These are phyloP conservation scores for Talaromyces nanjingensis DNA, from an alignment of 495 filamentous ascomycete genomes.

Conservation along the genomic window DNA sequence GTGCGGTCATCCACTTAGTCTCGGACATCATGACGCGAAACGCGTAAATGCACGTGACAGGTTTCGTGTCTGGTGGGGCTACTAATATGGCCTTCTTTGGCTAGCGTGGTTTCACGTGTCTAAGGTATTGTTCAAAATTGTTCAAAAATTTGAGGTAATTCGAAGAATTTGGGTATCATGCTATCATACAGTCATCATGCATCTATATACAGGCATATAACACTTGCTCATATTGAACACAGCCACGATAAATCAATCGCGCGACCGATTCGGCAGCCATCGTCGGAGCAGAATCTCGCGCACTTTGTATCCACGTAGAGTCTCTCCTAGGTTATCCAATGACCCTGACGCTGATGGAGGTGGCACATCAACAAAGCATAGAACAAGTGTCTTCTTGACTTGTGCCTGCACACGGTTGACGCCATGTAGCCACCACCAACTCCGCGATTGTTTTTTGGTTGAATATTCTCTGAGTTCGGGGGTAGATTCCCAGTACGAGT, in stretches of 20 bases:
- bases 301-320: slow-evolving; percentile 68
- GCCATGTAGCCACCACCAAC: slow-evolving; percentile 91
- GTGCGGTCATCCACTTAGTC: neutral
- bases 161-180: slow-evolving; percentile 1
- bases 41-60: slow-evolving; percentile 29
- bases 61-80: neutral
- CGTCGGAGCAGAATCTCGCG: slow-evolving; percentile 75
- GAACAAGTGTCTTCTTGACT: slow-evolving; percentile 78
- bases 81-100: slow-evolving; percentile 27
- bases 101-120: slow-evolving; percentile 18
- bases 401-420: slow-evolving; percentile 86
- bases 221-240: neutral
- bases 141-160: neutral
- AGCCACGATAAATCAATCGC: slow-evolving; percentile 42
- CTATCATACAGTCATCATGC: slow-evolving; percentile 5
- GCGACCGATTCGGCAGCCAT: slow-evolving; percentile 76
- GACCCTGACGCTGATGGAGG: slow-evolving; percentile 42
- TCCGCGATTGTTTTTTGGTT: slow-evolving; percentile 41
- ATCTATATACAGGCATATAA: neutral
- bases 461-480: slow-evolving; percentile 39
- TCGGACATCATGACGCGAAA: slow-evolving; percentile 22
- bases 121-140: too few relatives aligned
- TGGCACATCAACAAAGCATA: slow-evolving; percentile 89
- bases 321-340: slow-evolving; percentile 46
- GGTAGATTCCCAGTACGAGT: slow-evolving; percentile 63